Evolutionary conservation across 805 yeast genomes (phyloP), one percentile per base, ranked within the genome.

Genomic region (Limtongia smithiae): DNA sequence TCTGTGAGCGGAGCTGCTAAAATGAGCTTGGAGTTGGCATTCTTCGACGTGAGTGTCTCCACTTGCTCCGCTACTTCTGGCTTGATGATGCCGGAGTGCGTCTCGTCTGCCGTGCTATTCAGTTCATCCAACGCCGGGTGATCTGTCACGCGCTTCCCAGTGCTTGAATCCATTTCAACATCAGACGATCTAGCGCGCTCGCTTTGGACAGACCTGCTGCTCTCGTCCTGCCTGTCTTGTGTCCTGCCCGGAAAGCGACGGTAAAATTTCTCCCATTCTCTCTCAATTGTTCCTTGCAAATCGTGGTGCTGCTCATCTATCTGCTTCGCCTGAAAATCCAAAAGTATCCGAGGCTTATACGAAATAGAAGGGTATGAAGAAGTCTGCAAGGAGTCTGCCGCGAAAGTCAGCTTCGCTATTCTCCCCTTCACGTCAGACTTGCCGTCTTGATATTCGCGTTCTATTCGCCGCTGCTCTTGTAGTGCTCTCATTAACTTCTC

Each of bases 251-350:
- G 49, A 28, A 33, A 45, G 27, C 41, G 37, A 14, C 20, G 30
- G 25, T 15, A 31, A 33, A 47, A 47, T 9, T 36, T 39, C 17
- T 41, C 51, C 51, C 51, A 47, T 17, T 41, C 27, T 8, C 38
- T 32, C 22, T 36, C 42, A 15, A 41, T 38, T 17, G 35, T 39
- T 25, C 37, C 41, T 18, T 41, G 46, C 14, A 38, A 36, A 8
- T 44, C 48, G 20, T 37, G 39, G 17, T 27, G 25, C 33, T 48
- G 51, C 21, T 24, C 18, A n/a, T 43, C 47, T 6, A 48, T 27
- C 14, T 22, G 34, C 12, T 36, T 44, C 40, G 42, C 40, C 14
- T 48, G 43, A 15, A 9, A 37, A 15, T 31, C 46, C 4, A 40
- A 30, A 12, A 48, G 34, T 21, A 25, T 37, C 25, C 27, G 24